Conservation (phyloP, 1,139 yeast genomes). For the Blastobotrys buckinghamii region DNA sequence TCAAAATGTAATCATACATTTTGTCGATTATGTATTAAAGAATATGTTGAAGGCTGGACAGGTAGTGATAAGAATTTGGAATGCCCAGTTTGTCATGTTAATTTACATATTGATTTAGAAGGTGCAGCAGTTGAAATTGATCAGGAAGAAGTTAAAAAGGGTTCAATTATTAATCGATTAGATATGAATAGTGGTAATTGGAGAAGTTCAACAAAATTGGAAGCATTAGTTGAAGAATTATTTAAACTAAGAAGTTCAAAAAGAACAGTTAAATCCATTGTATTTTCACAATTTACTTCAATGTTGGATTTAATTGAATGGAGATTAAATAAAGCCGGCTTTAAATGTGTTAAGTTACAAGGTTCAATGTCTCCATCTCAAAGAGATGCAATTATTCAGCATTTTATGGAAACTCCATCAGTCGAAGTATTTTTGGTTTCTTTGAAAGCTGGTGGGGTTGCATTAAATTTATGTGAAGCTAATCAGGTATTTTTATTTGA, state of each 20-base stretch:
- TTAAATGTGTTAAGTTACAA: constrained; percentile 84
- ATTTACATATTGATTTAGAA: constrained; percentile 79
- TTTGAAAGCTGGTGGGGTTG: constrained; percentile 97
- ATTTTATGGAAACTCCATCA: constrained; percentile 84
- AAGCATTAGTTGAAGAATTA: constrained; percentile 89
- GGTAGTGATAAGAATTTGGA: constrained; percentile 59
- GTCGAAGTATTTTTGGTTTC: constrained; percentile 94
- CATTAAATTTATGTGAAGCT: constrained; percentile 91
- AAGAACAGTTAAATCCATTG: constrained; percentile 84
- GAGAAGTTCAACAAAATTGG: constrained; percentile 93
- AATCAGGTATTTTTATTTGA: constrained; percentile 92
- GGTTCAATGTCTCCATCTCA: constrained; percentile 97
- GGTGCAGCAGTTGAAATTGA: constrained; percentile 84
- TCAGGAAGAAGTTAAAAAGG: constrained; percentile 54
- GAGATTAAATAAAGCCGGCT: constrained; percentile 91
- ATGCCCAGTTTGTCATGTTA: constrained; percentile 96
- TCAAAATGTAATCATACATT: constrained; percentile 90
- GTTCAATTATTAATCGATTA: constrained; percentile 84
- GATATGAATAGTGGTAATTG: constrained; percentile 72
- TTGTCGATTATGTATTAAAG: constrained; percentile 86
- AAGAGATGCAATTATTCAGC: constrained; percentile 81
- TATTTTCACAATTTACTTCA: constrained; percentile 92
- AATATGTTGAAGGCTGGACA: constrained; percentile 76
- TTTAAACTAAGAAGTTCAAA: constrained; percentile 80
- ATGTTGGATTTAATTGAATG: constrained; percentile 95